Percentiles rank a stretch among this genome's conserved stretches.
Evolutionary conservation across 352 stramenopile species (phyloP).

Genomic region (Phytopythium aichiense): DNA sequence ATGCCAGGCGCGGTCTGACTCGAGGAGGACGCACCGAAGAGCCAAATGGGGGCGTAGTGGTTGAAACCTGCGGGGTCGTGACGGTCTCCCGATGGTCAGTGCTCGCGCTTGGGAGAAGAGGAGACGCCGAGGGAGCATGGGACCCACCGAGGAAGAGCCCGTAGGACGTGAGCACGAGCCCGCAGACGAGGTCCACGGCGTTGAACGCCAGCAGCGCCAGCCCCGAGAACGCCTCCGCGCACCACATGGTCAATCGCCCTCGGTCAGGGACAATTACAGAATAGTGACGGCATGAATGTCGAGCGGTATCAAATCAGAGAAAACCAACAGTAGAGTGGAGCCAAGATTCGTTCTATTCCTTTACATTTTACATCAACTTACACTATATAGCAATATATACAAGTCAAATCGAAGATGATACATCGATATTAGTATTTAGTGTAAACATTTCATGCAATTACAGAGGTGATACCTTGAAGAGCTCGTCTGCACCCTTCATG

Average conservation of each 20-base stretch:
- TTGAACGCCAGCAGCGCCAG: slow-evolving; percentile 75
- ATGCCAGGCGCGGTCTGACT: not conserved
- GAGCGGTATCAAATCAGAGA: not conserved
- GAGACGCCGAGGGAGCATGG: not conserved
- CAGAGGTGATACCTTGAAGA: not conserved
- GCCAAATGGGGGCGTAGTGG: slow-evolving; percentile 58
- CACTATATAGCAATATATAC: too few species aligned
- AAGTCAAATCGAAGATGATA: too few species aligned
- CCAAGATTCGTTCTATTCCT: too few species aligned
- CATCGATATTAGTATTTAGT: not conserved
- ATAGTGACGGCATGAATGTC: too few species aligned
- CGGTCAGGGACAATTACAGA: too few species aligned
- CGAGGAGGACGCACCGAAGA: slow-evolving; percentile 42
- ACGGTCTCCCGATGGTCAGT: not conserved
- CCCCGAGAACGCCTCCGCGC: slow-evolving; percentile 44
- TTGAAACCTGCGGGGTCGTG: slow-evolving; percentile 34
- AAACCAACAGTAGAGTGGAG: not conserved
- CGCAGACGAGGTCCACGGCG: slow-evolving; percentile 64
- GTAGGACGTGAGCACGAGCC: slow-evolving; percentile 55
- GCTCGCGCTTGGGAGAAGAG: not conserved
- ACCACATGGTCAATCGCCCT: slow-evolving; percentile 8
- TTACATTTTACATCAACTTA: not conserved
- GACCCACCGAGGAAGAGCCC: slow-evolving; percentile 51
- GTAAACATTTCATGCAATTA: not conserved
- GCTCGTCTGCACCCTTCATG: not conserved